phyloP scores from a whole-genome alignment of 1,139 yeast species.

The Hansenula lynferdii region DNA sequence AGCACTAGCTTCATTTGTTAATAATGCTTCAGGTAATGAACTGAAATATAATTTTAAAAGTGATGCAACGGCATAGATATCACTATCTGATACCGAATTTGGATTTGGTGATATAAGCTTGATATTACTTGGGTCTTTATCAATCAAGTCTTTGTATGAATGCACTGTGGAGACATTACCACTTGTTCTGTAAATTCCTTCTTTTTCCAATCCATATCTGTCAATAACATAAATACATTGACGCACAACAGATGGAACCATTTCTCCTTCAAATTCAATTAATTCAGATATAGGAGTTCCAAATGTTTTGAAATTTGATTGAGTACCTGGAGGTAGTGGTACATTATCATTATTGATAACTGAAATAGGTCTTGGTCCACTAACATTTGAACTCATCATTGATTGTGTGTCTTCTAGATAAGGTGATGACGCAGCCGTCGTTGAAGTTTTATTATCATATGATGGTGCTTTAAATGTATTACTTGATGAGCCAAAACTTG shows the following conservation, averaged over 20 bases:
- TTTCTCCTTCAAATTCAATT: constrained; percentile 79
- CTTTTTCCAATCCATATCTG: constrained; percentile 73
- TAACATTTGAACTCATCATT: constrained; percentile 27
- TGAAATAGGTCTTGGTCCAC: constrained; percentile 39
- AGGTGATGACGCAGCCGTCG: constrained; percentile 29
- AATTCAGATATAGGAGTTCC: constrained; percentile 77
- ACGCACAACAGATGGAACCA: constrained; percentile 87
- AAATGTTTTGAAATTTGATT: constrained; percentile 52
- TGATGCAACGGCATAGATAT: constrained; percentile 70
- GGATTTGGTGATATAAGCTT: constrained; percentile 48
- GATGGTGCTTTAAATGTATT: neutral
- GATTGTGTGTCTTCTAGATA: constrained; percentile 28
- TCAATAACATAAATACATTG: constrained; percentile 88
- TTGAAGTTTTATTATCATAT: neutral
- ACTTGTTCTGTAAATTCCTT: constrained; percentile 84
- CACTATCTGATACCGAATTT: constrained; percentile 55
- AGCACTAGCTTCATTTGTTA: constrained; percentile 52
- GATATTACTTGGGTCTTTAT: constrained; percentile 69
- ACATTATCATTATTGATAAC: constrained; percentile 22
- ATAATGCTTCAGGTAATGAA: constrained; percentile 64
- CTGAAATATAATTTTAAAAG: constrained; percentile 63
- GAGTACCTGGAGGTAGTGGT: constrained; percentile 32
- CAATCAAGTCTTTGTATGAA: constrained; percentile 67
- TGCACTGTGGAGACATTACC: constrained; percentile 76
- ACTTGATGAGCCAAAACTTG: constrained; percentile 1